These are phyloP conservation scores for Myxozyma melibiosi DNA, from an alignment of 805 yeast species.

Conservation along the genomic window DNA sequence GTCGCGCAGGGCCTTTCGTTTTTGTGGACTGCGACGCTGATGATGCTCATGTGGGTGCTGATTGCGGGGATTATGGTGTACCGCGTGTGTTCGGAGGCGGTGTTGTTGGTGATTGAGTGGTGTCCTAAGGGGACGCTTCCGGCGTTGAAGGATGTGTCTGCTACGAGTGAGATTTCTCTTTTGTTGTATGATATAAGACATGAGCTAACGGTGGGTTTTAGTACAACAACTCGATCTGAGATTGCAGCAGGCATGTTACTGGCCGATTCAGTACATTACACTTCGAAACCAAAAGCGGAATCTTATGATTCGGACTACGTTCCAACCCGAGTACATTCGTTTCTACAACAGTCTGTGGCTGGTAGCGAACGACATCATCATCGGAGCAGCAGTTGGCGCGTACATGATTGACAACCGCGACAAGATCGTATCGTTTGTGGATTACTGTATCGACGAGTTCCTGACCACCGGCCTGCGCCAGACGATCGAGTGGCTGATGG, in stretches of 20 bases:
- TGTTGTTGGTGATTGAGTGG: constrained; percentile 41
- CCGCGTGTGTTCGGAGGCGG: constrained; percentile 40
- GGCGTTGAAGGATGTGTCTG: constrained; percentile 50
- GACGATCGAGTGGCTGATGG: constrained; percentile 72
- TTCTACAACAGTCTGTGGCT: constrained; percentile 90
- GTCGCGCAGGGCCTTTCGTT: constrained; percentile 19
- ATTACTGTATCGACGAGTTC: constrained; percentile 45
- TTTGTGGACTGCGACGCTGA: constrained; percentile 4
- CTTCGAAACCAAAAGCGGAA: constrained; percentile 48
- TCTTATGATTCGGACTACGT: constrained; percentile 46
- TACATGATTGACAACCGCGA: constrained; percentile 48
- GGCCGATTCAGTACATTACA: constrained; percentile 76
- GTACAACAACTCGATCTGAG: constrained; percentile 80
- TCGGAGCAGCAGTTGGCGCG: constrained; percentile 66
- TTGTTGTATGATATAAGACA: neutral
- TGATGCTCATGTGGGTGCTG: constrained; percentile 26
- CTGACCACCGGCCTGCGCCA: constrained; percentile 52
- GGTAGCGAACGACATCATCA: constrained; percentile 73
- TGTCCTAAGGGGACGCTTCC: constrained; percentile 25
- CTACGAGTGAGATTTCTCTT: constrained; percentile 43
- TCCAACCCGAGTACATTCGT: constrained; percentile 55
- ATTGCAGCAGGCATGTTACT: constrained; percentile 69
- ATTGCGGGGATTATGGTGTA: constrained; percentile 34
- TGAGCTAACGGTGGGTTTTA: neutral
- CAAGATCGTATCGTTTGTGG: constrained; percentile 34